A percentile compares a stretch with the other conserved stretches of the same genome.
These are phyloP conservation scores for Solanum dulcamara DNA, from an alignment of 257 asterid species.

Conservation along the genomic window DNA sequence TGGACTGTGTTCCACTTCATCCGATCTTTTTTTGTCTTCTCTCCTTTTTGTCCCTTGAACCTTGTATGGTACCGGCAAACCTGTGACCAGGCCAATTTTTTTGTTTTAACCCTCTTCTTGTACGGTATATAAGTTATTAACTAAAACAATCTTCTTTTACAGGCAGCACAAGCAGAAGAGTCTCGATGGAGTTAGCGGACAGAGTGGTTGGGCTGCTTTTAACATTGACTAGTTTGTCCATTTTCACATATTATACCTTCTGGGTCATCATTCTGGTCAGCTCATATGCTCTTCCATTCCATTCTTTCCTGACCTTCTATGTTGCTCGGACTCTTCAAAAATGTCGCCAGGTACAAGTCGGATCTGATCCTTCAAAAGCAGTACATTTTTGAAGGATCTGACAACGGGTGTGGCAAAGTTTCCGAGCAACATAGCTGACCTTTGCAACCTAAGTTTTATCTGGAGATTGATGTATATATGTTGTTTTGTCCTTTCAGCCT, in stretches of 20 bases:
- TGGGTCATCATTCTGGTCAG: conserved; percentile 90
- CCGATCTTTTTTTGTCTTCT: not conserved
- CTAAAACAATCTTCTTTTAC: not conserved
- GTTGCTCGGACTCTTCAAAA: not conserved
- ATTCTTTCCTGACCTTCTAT: not conserved
- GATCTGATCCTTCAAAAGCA: not conserved
- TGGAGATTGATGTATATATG: not conserved
- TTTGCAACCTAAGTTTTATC: not conserved
- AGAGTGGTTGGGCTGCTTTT: conserved; percentile 67
- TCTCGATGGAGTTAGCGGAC: conserved; percentile 62
- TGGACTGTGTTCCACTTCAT: not conserved
- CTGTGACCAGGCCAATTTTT: not conserved
- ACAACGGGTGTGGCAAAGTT: not conserved
- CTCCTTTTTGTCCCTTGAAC: not conserved
- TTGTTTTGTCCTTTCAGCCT: conserved; percentile 42
- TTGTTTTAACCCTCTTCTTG: not conserved
- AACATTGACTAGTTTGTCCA: conserved; percentile 59
- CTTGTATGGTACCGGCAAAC: not conserved
- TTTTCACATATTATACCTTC: conserved; percentile 83
- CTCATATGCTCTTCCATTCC: not conserved
- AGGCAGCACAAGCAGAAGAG: not conserved
- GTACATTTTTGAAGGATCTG: not conserved
- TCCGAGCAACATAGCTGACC: not conserved
- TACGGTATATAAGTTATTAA: not conserved
- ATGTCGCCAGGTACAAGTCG: not conserved